Base-by-base conservation (phyloP, 495 filamentous ascomycete genomes). In the Penicillium riverlandense region DNA sequence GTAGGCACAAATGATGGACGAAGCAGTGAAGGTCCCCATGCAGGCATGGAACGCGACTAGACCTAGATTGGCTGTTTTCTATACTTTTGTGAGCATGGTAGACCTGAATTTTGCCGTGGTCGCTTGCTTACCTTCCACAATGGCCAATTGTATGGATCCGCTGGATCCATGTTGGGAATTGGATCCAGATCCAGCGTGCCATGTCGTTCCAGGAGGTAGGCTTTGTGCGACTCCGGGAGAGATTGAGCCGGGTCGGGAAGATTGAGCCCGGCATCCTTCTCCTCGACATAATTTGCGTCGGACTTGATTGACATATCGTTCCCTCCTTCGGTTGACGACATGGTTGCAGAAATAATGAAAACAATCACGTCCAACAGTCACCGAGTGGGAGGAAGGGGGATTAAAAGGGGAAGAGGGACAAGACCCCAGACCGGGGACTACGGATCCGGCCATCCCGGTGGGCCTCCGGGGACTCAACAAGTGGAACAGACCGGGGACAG, bases 1-100 rank as follows among this genome's bases (percentile, higher is more conserved):
- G 45, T 73, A 80, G 27, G 73, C 76, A 6, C 71, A 69, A 37
- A 77, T 77, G 43, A 79, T 76, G 15, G 59, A 56, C 1, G 75
- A 68, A 0, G 77, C 77, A 1, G 62, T 76, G 52, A 80, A 78
- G 7, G 77, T 80, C 7, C 73, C 63, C 73, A 79, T 78, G 42
- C 64, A 70, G 8, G 75, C 76, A 43, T 80, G 74, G 50, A 78
- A 76, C 0, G 74, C 67, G 15, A 80, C 71, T 7, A 78, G 67
- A n/a, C 66, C 14, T 4, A 80, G 59, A 38, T 80, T 78, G 41
- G 62, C 35, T 4, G 55, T 57, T 75, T 78, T 80, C 74, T 77
- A 41, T 16, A 36, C 49, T 22, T 30, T 4, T 1, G 33, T 53
- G 28, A 50, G 30, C n/a, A 9, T 42, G 27, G n/a, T 12, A n/a